Base-by-base conservation (phyloP, 2,329 filamentous ascomycete genomes). In the Endothia cerciana region DNA sequence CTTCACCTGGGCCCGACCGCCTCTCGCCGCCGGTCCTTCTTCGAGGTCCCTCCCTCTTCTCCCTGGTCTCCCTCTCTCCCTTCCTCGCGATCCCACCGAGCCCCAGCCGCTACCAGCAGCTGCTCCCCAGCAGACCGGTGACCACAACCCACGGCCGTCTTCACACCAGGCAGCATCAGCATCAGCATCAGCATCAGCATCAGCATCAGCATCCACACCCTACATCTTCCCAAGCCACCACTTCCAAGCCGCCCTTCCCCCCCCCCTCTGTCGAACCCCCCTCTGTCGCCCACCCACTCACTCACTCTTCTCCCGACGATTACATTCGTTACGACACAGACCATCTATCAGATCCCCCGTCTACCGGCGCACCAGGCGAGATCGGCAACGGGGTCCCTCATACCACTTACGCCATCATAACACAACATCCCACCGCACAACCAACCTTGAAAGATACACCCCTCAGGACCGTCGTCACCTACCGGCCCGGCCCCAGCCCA, bases 401-500 rank as follows among this genome's bases (percentile, higher is more conserved):
- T n/a, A n/a, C n/a, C n/a, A 36, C 10, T 36, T 36, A 36, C 4
- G 10, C 1, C n/a, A n/a, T 7, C 33, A 51, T 5, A 17, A 17
- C 47, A 15, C 17, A 30, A 2, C 15, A 4, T 51, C 17, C 17
- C 45, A 49, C 45, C 13, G 15, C 25, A 51, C 25, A 49, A 13
- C 22, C 22, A 8, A 15, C 15, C 22, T 28, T n/a, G 10, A 49
- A n/a, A 15, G 6, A 51, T 4, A 49, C 55, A 10, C 55, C 4
- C n/a, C 28, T 22, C 55, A 25, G n/a, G 19, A 56, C 53, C n/a
- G n/a, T n/a, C n/a, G n/a, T n/a, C n/a, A n/a, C n/a, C n/a, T n/a
- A n/a, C n/a, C n/a, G n/a, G n/a, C n/a, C n/a, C n/a, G 19, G 25
- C 6, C 13, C n/a, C 30, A 25, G 22, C 55, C 45, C 76, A 81